Base-by-base conservation (phyloP, 148 eudicot species). In the Hydrangea macrophylla region DNA sequence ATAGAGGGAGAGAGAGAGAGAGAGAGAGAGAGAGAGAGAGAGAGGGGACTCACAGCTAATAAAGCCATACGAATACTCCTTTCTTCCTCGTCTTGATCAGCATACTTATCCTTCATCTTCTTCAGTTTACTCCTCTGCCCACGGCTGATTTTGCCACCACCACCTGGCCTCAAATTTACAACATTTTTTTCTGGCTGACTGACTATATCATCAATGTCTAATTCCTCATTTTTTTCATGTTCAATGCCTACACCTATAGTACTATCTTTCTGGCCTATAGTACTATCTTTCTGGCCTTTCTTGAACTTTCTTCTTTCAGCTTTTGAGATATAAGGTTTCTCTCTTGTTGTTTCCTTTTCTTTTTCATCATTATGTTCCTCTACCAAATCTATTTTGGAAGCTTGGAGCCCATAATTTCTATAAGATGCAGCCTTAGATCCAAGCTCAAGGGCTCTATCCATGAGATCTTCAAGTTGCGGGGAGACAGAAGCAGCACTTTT, bases 31-130 rank as follows among this genome's bases (percentile, higher is more conserved):
- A n/a, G n/a, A n/a, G n/a, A n/a, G n/a, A n/a, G n/a, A n/a, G n/a
- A n/a, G n/a, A n/a, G n/a, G 59, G 36, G 27, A 90, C 96, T 94
- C 62, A 90, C 98, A 50, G 89, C 98, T 65, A 94, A 87, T 73
- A 94, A 83, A 76, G 96, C 88, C 97, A 94, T 90, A 22, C 98
- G 94, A 58, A 94, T 83, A 37, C 72, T 85, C 73, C 97, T 82
- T 82, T 94, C 97, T 68, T 90, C 96, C 78, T 94, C 98, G 75
- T 94, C 98, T 73, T 94, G 98, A 57, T 94, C 89, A 0, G 97
- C 92, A 81, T 94, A 94, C 77, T 94, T 94, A 74, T 93, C 98
- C 80, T 94, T 94, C 59, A 94, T 91, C 79, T 90, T 94, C 79
- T 94, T 94, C 22, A 94, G 90, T 73, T 94, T 94, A 70, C 88